Evolutionary conservation across 164 flowering plant species (phyloP).

Genomic region (Protea cynaroides): DNA sequence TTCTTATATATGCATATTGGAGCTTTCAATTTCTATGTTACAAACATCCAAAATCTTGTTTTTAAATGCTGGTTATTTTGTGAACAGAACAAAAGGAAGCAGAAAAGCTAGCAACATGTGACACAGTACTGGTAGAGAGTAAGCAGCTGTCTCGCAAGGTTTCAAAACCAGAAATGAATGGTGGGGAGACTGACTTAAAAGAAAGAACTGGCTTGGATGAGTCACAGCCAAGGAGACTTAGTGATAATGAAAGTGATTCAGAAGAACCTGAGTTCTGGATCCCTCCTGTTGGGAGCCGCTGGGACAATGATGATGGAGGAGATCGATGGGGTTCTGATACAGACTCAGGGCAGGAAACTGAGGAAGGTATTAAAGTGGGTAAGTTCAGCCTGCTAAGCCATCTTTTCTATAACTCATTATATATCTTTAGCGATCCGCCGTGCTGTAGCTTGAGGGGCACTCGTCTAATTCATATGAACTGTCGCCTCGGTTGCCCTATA

Average conservation of each 20-base stretch:
- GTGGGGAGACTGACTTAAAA: conserved; percentile 24
- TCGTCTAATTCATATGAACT: no score
- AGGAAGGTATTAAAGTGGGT: conserved; percentile 36
- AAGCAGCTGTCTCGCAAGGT: conserved; percentile 17
- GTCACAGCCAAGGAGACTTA: conserved; percentile 29
- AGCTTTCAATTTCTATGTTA: no score
- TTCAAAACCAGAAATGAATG: conserved; percentile 19
- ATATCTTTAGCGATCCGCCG: no score
- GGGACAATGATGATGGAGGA: conserved; percentile 83
- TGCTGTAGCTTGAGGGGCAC: no score
- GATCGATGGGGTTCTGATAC: conserved; percentile 79
- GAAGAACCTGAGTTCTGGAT: conserved; percentile 79
- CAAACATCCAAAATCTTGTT: no score
- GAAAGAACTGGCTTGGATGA: conserved; percentile 27
- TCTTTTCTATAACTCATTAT: no score
- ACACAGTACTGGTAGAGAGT: conserved; percentile 16
- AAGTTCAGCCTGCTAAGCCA: no score
- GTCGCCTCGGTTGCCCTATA: no score
- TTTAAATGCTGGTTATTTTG: background rate
- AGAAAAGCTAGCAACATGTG: conserved; percentile 25
- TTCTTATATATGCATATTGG: no score
- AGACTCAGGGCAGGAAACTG: conserved; percentile 41
- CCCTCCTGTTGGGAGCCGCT: conserved; percentile 78
- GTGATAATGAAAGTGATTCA: conserved; percentile 30
- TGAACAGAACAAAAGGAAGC: conserved; percentile 58